Evolutionary conservation across 2,329 filamentous ascomycete genomes (phyloP).

Genomic region (Diaporthe nobilis): DNA sequence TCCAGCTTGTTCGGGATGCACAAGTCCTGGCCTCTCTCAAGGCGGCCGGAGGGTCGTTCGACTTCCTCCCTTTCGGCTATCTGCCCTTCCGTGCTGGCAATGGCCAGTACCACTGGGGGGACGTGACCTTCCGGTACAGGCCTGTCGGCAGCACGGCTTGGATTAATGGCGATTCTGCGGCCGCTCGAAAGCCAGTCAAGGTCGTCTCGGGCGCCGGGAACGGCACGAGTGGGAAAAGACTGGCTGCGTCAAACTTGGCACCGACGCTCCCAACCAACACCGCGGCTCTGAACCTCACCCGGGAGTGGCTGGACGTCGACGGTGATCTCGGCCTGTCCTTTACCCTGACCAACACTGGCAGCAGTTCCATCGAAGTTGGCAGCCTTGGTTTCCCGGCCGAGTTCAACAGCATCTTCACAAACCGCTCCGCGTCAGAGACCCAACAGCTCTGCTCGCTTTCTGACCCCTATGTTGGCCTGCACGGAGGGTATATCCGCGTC

Average conservation of each 20-base stretch:
- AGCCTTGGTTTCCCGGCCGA: conserved; percentile 71
- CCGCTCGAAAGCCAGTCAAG: conserved; percentile 54
- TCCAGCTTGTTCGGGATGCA: conserved; percentile 58
- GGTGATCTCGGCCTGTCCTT: conserved; percentile 67
- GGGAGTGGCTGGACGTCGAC: conserved; percentile 64
- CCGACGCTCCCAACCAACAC: conserved; percentile 56
- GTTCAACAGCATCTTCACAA: conserved; percentile 74
- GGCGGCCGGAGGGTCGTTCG: conserved; percentile 58
- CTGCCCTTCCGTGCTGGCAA: conserved; percentile 62
- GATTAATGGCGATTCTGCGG: conserved; percentile 63
- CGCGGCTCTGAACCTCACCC: conserved; percentile 60
- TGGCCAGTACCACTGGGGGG: conserved; percentile 71
- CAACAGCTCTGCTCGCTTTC: conserved; percentile 66
- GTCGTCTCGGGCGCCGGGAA: conserved; percentile 45
- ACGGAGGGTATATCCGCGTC: conserved; percentile 70
- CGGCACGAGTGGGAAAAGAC: conserved; percentile 42
- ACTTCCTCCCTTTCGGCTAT: conserved; percentile 69
- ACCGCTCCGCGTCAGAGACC: conserved; percentile 62
- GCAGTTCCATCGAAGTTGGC: conserved; percentile 63
- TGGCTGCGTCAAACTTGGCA: conserved; percentile 58
- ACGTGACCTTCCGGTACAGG: conserved; percentile 70
- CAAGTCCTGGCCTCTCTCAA: conserved; percentile 65
- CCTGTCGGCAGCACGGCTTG: conserved; percentile 54
- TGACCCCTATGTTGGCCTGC: conserved; percentile 72
- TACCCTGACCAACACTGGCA: conserved; percentile 62